These are phyloP conservation scores for Galerina marginata DNA, from an alignment of 768 basidiomycete species.

Conservation along the genomic window DNA sequence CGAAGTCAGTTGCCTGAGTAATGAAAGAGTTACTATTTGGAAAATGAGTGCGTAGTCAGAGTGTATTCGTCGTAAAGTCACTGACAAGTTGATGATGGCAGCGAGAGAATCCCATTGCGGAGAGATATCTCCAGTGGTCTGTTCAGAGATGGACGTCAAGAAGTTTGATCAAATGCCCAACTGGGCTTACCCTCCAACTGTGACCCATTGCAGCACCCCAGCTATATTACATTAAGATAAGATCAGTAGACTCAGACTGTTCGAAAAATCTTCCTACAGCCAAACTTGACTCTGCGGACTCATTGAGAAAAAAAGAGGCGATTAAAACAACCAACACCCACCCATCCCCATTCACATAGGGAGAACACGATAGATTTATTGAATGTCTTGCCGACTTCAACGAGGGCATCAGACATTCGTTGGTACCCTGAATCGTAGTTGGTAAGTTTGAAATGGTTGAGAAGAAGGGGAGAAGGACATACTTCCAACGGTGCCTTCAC, in stretches of 20 bases:
- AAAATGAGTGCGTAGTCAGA: background rate
- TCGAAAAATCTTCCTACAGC: constrained; percentile 13
- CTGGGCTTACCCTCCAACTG: constrained; percentile 62
- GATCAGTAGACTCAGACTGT: background rate
- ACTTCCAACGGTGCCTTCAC: constrained; percentile 61
- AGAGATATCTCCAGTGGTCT: constrained; percentile 47
- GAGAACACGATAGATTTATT: constrained; percentile 59
- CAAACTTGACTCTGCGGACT: constrained; percentile 22
- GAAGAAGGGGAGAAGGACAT: constrained; percentile 24
- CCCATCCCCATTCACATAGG: constrained; percentile 71
- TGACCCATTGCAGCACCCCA: constrained; percentile 66
- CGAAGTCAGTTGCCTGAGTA: constrained; percentile 67
- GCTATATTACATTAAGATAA: constrained; percentile 17
- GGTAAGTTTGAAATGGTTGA: background rate
- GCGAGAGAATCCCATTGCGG: constrained; percentile 58
- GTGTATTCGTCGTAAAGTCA: background rate
- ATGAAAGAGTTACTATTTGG: constrained; percentile 65
- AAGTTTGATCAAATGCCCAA: too few relatives aligned
- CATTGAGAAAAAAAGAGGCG: background rate
- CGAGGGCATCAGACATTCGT: constrained; percentile 66
- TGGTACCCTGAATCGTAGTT: constrained; percentile 48
- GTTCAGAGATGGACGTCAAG: background rate
- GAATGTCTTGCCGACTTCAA: constrained; percentile 48
- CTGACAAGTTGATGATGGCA: constrained; percentile 62
- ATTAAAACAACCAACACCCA: constrained; percentile 31